Base-by-base conservation (phyloP, 345 rosid species). In the Moricandia arvensis region DNA sequence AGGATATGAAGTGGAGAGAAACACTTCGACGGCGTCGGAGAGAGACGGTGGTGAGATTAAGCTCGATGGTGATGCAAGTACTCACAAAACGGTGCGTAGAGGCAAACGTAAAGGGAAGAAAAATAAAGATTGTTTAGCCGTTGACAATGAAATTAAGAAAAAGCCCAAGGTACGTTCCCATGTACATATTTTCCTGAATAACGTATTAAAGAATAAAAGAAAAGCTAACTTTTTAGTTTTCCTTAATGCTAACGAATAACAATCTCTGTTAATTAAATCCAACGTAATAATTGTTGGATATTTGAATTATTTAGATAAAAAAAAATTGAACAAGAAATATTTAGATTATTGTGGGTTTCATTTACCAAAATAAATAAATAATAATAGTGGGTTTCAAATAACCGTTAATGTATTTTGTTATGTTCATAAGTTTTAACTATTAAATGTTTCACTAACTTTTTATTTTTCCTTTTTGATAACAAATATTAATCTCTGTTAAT, bases 1-100 rank as follows among this genome's bases (percentile, higher is more conserved):
- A 1, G 83, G 85, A 3, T 92, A 90, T 67, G 93, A 90, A 29
- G 85, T 69, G 49, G 89, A 87, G 35, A 72, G 82, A 6, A 80
- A 82, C 74, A 69, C 79, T 1, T 85, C 88, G 77, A 83, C 62
- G 82, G 63, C 71, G 72, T 76, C 77, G 13, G 80, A 31, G 74
- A 76, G 69, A 76, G 38, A 60, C 34, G 66, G 30, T 70, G 74
- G 75, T 49, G 69, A 13, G 29, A 2, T 51, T 68, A 79, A 82
- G 55, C 85, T 75, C 15, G 85, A 85, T 62, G 33, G 87, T 84
- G 58, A 89, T 87, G 75, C 69, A 66, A 66, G 83, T 75, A 78
- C 15, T 21, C 77, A 79, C 53, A 87, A 78, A 75, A 67, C 80
- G 45, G 69, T 77, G 61, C 57, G 80, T 51, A 63, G 43, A 54